Evolutionary conservation across 805 yeast genomes (phyloP), one percentile per base, ranked within the genome.

Genomic region (Sugiyamaella floridensis): DNA sequence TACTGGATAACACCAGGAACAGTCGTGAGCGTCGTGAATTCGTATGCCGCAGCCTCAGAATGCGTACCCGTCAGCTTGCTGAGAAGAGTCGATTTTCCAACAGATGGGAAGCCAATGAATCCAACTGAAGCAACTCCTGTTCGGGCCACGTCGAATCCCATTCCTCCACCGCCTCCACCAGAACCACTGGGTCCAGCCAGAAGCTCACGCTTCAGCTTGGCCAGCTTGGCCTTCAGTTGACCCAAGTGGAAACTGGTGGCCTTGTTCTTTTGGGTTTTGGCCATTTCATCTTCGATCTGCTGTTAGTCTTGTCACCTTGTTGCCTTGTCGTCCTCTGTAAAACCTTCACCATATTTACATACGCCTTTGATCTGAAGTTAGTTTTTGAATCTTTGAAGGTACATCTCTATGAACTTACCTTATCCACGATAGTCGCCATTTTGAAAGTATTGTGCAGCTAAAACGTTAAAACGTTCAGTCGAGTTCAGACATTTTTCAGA

Each of bases 51-150:
- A n/a, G 85, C 97, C 70, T 92, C 99, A 0, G 96, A 86, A 66
- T 89, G 95, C 2, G 97, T 90, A 58, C 99, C 98, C 0, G 99
- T 93, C 48, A 93, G 73, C 68, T 88, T 86, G 28, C 88, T 82
- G 60, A 93, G 77, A 54, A 93, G 72, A 0, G 99, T 93, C 43
- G 71, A 61, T 52, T 74, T 74, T 32, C 93, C 93, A 2, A 93
- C 99, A 0, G 98, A 90, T 1, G 99, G 99, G 67, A 93, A 93
- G 2, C 99, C 99, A 44, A 93, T 96, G 67, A 90, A 93, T 9
- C 99, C 99, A 49, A 93, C 95, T 8, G 96, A 82, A 2, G 97
- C 97, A 12, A 88, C 97, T 71, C 99, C 99, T 0, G 97, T 92
- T 69, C 97, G 82, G n/a, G 96, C 96, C 45, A 93, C 98, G 73